Percentiles rank a stretch among this genome's conserved stretches.
These are phyloP conservation scores for Beauveria rudraprayagi DNA, from an alignment of 2,329 filamentous ascomycete species.

Conservation along the genomic window DNA sequence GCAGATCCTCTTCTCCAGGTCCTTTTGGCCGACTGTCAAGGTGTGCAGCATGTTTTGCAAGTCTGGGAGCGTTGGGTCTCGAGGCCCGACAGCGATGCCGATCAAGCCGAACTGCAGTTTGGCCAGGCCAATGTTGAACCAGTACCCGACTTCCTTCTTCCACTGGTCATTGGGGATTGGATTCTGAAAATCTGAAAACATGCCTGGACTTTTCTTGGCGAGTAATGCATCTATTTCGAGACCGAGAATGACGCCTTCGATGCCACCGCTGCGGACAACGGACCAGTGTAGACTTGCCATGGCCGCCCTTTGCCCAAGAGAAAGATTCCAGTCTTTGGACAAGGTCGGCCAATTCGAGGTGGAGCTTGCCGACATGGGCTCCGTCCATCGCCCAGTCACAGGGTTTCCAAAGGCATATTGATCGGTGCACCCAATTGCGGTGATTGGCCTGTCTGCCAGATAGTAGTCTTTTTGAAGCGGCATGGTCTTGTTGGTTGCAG, in stretches of 20 bases:
- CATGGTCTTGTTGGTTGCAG: not conserved
- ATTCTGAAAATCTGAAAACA: not conserved
- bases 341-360: not conserved
- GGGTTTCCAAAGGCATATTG: constrained; percentile 11
- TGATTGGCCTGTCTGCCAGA: constrained; percentile 4
- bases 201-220: constrained; percentile 5
- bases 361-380: not conserved
- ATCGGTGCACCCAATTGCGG: constrained; percentile 10
- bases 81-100: constrained; percentile 5
- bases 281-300: not conserved
- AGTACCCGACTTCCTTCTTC: constrained; percentile 11
- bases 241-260: constrained; percentile 3
- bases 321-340: not conserved
- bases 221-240: not conserved
- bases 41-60: not conserved
- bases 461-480: not conserved
- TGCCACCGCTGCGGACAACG: not conserved
- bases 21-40: not conserved
- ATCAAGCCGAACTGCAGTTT: constrained; percentile 10
- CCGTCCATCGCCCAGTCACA: not conserved
- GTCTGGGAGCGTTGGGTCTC: constrained; percentile 3
- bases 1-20: not conserved
- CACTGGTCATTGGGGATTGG: constrained; percentile 11
- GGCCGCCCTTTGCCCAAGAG: not conserved
- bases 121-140: constrained; percentile 12